Evolutionary conservation across 441 rosid species (phyloP).

Genomic region (Gossypium gossypioides): DNA sequence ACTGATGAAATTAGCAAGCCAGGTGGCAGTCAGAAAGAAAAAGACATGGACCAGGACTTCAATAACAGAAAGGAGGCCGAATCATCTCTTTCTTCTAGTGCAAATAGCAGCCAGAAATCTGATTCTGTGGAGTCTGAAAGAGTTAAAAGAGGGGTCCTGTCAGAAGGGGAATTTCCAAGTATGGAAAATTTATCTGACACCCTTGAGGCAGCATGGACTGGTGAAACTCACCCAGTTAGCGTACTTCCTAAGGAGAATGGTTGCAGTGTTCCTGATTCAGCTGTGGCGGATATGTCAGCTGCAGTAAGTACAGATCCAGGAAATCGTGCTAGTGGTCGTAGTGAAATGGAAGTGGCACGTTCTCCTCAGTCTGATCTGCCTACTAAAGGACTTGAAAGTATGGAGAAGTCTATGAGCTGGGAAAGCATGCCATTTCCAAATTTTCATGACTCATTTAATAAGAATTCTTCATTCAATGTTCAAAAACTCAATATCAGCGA

Average conservation of each 20-base stretch:
- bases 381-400: constrained; percentile 22
- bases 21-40: constrained; percentile 26
- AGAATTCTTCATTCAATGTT: constrained; percentile 29
- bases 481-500: constrained; percentile 42
- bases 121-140: constrained; percentile 36
- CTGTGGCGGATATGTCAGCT: constrained; percentile 20
- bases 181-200: constrained; percentile 45
- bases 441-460: constrained; percentile 35
- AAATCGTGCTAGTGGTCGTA: constrained; percentile 12
- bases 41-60: constrained; percentile 18
- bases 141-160: constrained; percentile 31
- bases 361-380: constrained; percentile 21
- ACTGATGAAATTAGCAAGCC: constrained; percentile 18
- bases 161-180: constrained; percentile 52
- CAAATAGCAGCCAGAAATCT: constrained; percentile 26
- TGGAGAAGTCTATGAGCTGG: constrained; percentile 28
- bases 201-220: constrained; percentile 78
- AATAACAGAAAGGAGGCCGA: constrained; percentile 31
- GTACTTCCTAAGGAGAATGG: constrained; percentile 28
- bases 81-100: constrained; percentile 23
- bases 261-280: constrained; percentile 25
- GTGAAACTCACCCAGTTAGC: constrained; percentile 34
- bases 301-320: constrained; percentile 18
- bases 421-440: constrained; percentile 39
- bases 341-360: constrained; percentile 20